phyloP scores from a whole-genome alignment of 202 grass and related monocot genomes.

The Bolboschoenoplectus hybrid region DNA sequence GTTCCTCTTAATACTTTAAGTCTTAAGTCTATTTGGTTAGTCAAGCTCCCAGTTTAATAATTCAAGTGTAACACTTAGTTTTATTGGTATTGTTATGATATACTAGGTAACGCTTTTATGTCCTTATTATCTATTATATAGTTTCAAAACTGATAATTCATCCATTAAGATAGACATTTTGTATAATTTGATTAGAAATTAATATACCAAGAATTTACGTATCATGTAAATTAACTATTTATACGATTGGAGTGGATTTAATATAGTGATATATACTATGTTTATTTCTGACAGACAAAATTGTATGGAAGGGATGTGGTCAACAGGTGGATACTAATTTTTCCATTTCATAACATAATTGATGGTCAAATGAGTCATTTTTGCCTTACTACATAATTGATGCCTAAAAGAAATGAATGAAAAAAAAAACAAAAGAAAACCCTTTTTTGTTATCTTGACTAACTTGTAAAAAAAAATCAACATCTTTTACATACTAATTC shows the following conservation, averaged over 20 bases:
- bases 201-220: neutral
- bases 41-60: neutral
- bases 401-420: too few relatives aligned
- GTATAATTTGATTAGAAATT: neutral
- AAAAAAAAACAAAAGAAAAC: too few relatives aligned
- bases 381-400: too few relatives aligned
- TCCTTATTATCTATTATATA: neutral
- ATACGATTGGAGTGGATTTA: neutral
- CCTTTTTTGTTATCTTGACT: too few relatives aligned
- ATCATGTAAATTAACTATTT: neutral
- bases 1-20: too few relatives aligned
- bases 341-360: too few relatives aligned
- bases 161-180: neutral
- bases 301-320: neutral
- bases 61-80: neutral
- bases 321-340: too few relatives aligned
- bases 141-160: neutral
- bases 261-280: neutral
- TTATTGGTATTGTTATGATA: neutral
- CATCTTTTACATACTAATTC: too few relatives aligned
- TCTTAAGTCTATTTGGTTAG: too few relatives aligned
- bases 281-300: neutral
- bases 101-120: neutral
- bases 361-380: too few relatives aligned
- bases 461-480: too few relatives aligned